These are phyloP conservation scores for Kazachstania sp. DNA, from an alignment of 1,139 yeast genomes.

Conservation along the genomic window DNA sequence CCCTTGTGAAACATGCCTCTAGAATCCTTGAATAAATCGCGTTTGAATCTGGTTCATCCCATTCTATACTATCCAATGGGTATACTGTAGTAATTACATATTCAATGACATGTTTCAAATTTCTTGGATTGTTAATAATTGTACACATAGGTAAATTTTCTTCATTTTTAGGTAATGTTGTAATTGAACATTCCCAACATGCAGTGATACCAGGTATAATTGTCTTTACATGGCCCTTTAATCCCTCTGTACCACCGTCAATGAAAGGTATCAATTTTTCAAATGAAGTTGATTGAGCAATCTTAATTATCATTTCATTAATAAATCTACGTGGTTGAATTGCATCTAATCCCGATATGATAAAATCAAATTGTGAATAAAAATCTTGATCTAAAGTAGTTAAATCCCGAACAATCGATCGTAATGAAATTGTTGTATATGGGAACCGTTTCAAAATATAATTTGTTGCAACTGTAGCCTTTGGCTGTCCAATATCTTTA, in stretches of 20 bases:
- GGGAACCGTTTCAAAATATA: conserved; percentile 36
- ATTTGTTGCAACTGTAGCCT: conserved; percentile 71
- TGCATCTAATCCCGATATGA: conserved; percentile 83
- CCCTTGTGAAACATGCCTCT: conserved; percentile 49
- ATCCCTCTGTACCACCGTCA: conserved; percentile 96
- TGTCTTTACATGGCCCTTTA: conserved; percentile 84
- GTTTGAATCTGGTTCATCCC: not conserved
- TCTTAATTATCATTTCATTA: conserved; percentile 59
- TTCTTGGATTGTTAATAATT: conserved; percentile 84
- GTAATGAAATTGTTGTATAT: not conserved
- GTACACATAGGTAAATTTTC: conserved; percentile 67
- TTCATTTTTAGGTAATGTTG: conserved; percentile 56
- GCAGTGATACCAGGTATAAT: conserved; percentile 78
- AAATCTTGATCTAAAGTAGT: conserved; percentile 63
- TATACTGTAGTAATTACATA: conserved; percentile 68
- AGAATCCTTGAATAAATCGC: conserved; percentile 47
- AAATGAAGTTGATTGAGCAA: conserved; percentile 48
- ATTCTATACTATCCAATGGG: conserved; percentile 42
- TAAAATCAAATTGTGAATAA: conserved; percentile 60
- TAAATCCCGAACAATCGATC: conserved; percentile 53
- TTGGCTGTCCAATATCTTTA: conserved; percentile 67
- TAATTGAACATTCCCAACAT: conserved; percentile 88
- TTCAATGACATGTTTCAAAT: conserved; percentile 92
- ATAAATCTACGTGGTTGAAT: conserved; percentile 92
- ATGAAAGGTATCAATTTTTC: conserved; percentile 66